A percentile compares a stretch with the other conserved stretches of the same genome.
phyloP scores from a whole-genome alignment of 441 rosid genomes.

The Pelargonium fulgidum region DNA sequence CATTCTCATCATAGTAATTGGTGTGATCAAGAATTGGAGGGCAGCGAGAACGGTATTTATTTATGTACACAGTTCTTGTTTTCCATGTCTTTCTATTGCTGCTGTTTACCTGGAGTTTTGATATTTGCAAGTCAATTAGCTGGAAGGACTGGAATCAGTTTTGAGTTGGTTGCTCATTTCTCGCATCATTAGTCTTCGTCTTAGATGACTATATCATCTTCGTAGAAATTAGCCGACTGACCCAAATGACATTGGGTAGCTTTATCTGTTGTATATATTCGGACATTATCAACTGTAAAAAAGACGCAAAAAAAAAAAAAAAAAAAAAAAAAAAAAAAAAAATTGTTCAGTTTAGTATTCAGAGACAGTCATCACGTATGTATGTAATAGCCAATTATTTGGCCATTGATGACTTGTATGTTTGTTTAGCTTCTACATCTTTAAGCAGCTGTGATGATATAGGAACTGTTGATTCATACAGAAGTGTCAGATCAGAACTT shows the following conservation, averaged over 20 bases:
- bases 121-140: no score
- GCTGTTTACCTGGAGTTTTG: neutral
- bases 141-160: no score
- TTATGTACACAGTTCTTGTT: neutral
- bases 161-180: neutral
- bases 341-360: neutral
- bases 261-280: neutral
- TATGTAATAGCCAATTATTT: neutral
- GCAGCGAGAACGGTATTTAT: conserved; percentile 26
- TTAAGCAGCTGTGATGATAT: neutral
- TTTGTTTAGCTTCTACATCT: neutral
- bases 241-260: neutral
- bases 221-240: neutral
- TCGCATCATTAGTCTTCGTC: neutral
- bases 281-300: neutral
- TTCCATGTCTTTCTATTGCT: neutral
- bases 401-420: neutral
- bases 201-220: neutral
- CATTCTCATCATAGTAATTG: conserved; percentile 14
- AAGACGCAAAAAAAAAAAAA: no score
- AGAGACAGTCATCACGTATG: no score
- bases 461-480: conserved; percentile 17
- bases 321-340: no score
- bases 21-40: conserved; percentile 20
- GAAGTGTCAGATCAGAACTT: conserved; percentile 46